Evolutionary conservation across 805 yeast genomes (phyloP), one percentile per base, ranked within the genome.

Genomic region (Zygosaccharomyces lentus): DNA sequence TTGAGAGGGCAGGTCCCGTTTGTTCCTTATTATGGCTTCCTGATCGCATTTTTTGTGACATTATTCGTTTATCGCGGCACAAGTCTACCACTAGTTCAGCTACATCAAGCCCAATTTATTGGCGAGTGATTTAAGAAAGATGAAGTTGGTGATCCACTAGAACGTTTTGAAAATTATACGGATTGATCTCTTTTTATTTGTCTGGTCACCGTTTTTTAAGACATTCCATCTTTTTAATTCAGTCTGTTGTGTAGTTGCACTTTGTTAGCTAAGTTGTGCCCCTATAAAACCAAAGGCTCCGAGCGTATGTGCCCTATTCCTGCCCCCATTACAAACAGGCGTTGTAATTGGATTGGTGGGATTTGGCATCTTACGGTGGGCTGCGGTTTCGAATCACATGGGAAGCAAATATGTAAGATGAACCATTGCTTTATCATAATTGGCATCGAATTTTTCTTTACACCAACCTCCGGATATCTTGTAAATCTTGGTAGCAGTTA

Each of bases 171-270:
- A 13, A 13, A 29, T 29, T 10, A 7, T 29, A 12, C 32, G 15
- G 32, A n/a, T 10, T 12, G 16, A 29, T 13, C 32, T 10, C 8
- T 29, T 25, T 25, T 25, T 9, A 24, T 24, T 29, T 29, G 16
- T 29, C n/a, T 29, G 32, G 15, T 29, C 9, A 8, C 32, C 32
- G 15, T 29, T 29, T 29, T 19, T 38, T 15, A 24, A 27, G 41
- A 26, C 34, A n/a, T n/a, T 38, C 27, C 41, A 38, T 38, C 41
- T 38, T 38, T 38, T 38, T 38, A 38, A 27, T 23, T 38, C 41
- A 38, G 41, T 38, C 41, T 38, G 39, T 36, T 36, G 41, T 37
- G 41, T 38, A 38, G 41, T 38, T 38, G 41, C 41, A 38, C 41
- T 38, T 38, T 37, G 41, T 37, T 37, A 37, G 41, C 31, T 37